Base-by-base conservation (phyloP, 495 filamentous ascomycete genomes). In the Chaetomium cochliodes region DNA sequence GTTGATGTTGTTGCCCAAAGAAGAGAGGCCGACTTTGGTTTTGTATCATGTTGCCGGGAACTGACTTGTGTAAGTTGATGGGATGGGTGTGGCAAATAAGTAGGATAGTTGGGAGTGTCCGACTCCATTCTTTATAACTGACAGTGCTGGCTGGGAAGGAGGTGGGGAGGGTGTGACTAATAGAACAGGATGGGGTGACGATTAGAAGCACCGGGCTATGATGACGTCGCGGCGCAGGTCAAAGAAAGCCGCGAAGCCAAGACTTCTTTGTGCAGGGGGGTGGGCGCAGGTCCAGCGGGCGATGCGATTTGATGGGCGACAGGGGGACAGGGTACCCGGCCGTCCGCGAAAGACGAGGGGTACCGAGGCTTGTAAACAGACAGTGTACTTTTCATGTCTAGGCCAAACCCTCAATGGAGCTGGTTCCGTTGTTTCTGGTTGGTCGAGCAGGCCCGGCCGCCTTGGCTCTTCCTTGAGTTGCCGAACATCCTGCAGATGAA, bases 1-100 rank as follows among this genome's bases (percentile, higher is more conserved):
- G 49, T 4, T 55, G 39, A 12, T 47, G 39, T 23, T 65, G 55
- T 13, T 65, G 55, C n/a, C n/a, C n/a, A n/a, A n/a, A n/a, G 37
- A 60, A 39, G 52, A 56, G 33, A 33, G 30, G 26, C 44, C 49
- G 55, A 25, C 51, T 63, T 39, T 63, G 60, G 49, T 58, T 63
- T n/a, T 46, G 59, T 16, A 52, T 55, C 65, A 63, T 67, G 54
- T 23, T 67, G 59, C 63, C 46, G 26, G 47, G 52, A 55, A 23
- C 33, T 63, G 56, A 25, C n/a, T 62, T 63, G 50, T 7, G 60
- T 46, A 33, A 16, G 51, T 46, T 50, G 39, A 39, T 16, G 20
- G 12, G 26, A 49, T 46, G 55, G 57, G 58, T 62, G 60, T 39
- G 54, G 60, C 53, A 63, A 63, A 58, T 13, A n/a, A n/a, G n/a